Base-by-base conservation (phyloP, 805 yeast genomes). In the Yarrowia sp. region DNA sequence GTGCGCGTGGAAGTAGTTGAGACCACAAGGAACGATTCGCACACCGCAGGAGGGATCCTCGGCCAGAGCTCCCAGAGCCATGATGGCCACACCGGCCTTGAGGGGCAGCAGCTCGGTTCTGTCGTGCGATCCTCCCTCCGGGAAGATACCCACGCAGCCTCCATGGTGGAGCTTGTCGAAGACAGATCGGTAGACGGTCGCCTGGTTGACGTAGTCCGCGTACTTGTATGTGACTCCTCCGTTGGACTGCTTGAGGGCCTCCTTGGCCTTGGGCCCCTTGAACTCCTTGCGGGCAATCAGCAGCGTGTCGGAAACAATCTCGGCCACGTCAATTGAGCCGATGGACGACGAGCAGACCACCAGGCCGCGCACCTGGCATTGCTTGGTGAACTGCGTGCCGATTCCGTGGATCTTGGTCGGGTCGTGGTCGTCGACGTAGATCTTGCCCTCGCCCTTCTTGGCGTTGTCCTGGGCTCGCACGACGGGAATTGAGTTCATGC, bases 101-200 rank as follows among this genome's bases (percentile, higher is more conserved):
- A 93, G 77, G 0, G 99, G 99, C 56, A 93, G 79, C 67, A 93
- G 75, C 65, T 90, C 96, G 0, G 98, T 85, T 67, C 99, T 80
- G 73, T 93, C 99, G 70, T 93, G 99, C 12, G 97, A 90, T 0
- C 99, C 99, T 63, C 99, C 99, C 77, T 94, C 99, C 8, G 99
- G 97, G 76, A 91, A 94, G 46, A 94, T 89, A 10, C 98, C 98
- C 33, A 94, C 75, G 65, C 96, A 89, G 62, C 88, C 84, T 41
- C 94, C 91, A 63, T 83, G 80, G 18, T 89, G 81, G 65, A 94
- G 79, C 72, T 90, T 97, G 55, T 86, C 83, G 72, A 92, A 94
- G 2, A 94, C 98, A 65, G 81, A 80, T 61, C 87, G 82, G 73
- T 90, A 94, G 62, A 94, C 97, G 46, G 79, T 78, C 16, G 89